These are phyloP conservation scores for Saccharomyces hybrid DNA, from an alignment of 1,139 yeast genomes.

Conservation along the genomic window DNA sequence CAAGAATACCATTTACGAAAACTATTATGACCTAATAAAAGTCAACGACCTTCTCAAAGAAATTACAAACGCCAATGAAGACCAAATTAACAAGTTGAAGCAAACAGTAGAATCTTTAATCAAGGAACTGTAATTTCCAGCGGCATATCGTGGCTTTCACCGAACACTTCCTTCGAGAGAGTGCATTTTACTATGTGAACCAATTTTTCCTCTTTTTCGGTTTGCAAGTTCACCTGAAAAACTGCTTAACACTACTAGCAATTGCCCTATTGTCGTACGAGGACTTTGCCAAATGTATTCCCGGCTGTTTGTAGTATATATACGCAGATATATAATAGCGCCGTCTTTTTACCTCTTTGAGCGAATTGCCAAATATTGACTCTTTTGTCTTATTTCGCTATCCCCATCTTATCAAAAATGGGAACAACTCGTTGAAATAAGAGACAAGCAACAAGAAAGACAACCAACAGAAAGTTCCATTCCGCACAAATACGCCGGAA, in stretches of 20 bases:
- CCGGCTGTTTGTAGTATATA: not conserved
- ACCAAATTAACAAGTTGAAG: constrained; percentile 9
- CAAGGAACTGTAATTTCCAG: not conserved
- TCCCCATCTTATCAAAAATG: not conserved
- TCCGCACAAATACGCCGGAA: not conserved
- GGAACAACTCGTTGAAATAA: not conserved
- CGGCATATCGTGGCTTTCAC: not conserved
- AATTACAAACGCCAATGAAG: constrained; percentile 12
- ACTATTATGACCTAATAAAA: constrained; percentile 44
- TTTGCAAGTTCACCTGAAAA: not conserved
- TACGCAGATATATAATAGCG: not conserved
- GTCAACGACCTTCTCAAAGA: constrained; percentile 38
- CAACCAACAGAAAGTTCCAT: not conserved
- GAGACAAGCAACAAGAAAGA: not conserved
- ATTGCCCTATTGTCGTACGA: not conserved
- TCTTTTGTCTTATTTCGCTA: not conserved
- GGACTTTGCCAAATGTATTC: not conserved
- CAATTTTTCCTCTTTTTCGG: not conserved
- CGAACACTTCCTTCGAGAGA: not conserved
- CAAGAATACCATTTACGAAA: constrained; percentile 45
- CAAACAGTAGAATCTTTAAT: constrained; percentile 6
- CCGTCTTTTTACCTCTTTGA: not conserved
- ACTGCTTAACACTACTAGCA: not conserved
- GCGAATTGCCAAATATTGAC: not conserved
- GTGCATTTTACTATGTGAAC: not conserved